A percentile compares a stretch with the other conserved stretches of the same genome.
Evolutionary conservation across 2,329 filamentous ascomycete genomes (phyloP).

Genomic region (Scedosporium aurantiacum): DNA sequence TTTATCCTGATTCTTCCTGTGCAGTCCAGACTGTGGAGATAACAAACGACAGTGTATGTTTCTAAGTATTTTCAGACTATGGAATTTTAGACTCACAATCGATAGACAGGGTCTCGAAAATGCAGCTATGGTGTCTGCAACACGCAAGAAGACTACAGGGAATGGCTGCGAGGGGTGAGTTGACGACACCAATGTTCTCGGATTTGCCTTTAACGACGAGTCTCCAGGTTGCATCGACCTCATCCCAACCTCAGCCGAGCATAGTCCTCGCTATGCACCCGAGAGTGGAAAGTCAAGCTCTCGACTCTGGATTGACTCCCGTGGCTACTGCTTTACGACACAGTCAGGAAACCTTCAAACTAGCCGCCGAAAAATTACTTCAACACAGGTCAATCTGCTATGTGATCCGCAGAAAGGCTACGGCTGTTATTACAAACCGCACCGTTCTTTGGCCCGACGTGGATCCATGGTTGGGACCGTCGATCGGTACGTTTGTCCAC

Average conservation of each 20-base stretch:
- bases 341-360: neutral
- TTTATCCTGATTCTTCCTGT: neutral
- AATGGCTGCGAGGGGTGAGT: neutral
- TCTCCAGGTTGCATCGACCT: neutral
- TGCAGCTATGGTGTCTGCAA: neutral
- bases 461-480: neutral
- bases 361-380: neutral
- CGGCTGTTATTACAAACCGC: neutral
- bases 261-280: neutral
- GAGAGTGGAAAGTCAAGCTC: neutral
- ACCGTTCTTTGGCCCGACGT: neutral
- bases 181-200: neutral
- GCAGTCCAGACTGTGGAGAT: neutral
- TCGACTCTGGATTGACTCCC: neutral
- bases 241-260: neutral
- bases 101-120: no score
- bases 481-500: neutral
- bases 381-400: conserved; percentile 1
- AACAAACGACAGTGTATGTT: no score
- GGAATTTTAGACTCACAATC: no score
- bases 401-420: neutral
- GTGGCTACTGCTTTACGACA: neutral
- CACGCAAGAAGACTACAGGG: neutral
- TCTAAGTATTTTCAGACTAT: no score
- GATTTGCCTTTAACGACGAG: neutral